Conservation (phyloP, 75 land plant species). For the Picea glauca region DNA sequence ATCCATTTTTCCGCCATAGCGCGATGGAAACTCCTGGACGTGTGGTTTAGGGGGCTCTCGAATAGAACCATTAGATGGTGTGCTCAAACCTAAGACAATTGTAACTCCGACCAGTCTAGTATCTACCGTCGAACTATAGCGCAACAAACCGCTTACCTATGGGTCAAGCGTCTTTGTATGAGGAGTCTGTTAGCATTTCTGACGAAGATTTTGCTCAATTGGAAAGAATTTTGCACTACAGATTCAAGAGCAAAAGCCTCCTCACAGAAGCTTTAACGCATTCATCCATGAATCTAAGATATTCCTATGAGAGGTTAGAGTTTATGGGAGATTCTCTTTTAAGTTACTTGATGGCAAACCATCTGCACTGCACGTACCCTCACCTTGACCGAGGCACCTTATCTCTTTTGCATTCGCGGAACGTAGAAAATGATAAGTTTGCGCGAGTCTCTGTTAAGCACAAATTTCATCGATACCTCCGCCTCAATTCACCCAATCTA, state of each 20-base stretch:
- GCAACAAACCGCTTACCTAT: too few species aligned
- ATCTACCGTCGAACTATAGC: too few species aligned
- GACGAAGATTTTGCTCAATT: too few species aligned
- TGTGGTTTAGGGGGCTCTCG: too few species aligned
- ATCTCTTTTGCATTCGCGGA: constrained; percentile 36
- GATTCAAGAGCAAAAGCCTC: constrained; percentile 24
- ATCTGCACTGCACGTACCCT: constrained; percentile 29
- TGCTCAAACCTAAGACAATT: too few species aligned
- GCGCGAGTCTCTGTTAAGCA: constrained; percentile 40
- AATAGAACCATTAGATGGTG: too few species aligned
- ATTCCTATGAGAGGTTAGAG: constrained; percentile 38
- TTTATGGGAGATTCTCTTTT: constrained; percentile 56
- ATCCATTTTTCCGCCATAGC: too few species aligned
- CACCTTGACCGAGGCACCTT: constrained; percentile 29
- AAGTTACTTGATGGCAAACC: constrained; percentile 21
- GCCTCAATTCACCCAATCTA: constrained; percentile 25
- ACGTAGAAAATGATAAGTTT: constrained; percentile 51
- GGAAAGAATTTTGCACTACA: constrained; percentile 38
- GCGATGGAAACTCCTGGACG: too few species aligned
- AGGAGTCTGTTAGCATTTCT: too few species aligned
- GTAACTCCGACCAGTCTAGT: too few species aligned
- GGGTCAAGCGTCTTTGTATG: too few species aligned
- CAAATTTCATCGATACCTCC: constrained; percentile 26
- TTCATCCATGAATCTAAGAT: constrained; percentile 3
- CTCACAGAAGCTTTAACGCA: constrained; percentile 50